Evolutionary conservation across 2,329 filamentous ascomycete species (phyloP).

Genomic region (Ascochyta viciae-villosae): DNA sequence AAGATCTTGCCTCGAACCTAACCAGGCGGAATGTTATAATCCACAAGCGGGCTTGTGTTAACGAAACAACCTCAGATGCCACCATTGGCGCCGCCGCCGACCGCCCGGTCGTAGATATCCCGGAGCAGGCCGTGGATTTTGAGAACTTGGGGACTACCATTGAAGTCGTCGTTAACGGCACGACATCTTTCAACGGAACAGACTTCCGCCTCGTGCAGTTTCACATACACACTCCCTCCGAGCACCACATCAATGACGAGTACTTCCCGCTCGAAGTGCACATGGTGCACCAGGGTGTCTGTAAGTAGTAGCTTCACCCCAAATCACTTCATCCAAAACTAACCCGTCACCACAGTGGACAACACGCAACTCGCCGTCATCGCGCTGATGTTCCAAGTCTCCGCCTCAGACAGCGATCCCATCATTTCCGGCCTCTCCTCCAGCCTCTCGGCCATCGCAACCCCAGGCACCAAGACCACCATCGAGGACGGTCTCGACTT

Average conservation of each 20-base stretch:
- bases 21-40: conserved; percentile 5
- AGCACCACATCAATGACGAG: conserved; percentile 62
- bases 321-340: background rate
- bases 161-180: conserved; percentile 62
- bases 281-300: conserved; percentile 63
- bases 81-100: conserved; percentile 40
- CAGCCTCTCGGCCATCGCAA: conserved; percentile 50
- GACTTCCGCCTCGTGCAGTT: conserved; percentile 61
- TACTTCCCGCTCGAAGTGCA: conserved; percentile 60
- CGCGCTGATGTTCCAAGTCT: conserved; percentile 53
- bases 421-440: conserved; percentile 40
- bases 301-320: conserved; percentile 40
- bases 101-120: conserved; percentile 48
- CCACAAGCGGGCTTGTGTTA: conserved; percentile 11
- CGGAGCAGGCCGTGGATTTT: conserved; percentile 55
- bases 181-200: conserved; percentile 50
- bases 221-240: conserved; percentile 67
- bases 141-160: conserved; percentile 67
- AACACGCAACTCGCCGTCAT: conserved; percentile 50
- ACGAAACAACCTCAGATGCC: conserved; percentile 32
- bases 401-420: conserved; percentile 40
- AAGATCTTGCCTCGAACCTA: background rate
- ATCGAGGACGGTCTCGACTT: conserved; percentile 54
- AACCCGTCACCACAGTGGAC: conserved; percentile 33
- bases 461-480: conserved; percentile 48